These are phyloP conservation scores for Geum urbanum DNA, from an alignment of 306 rosid species.

Conservation along the genomic window DNA sequence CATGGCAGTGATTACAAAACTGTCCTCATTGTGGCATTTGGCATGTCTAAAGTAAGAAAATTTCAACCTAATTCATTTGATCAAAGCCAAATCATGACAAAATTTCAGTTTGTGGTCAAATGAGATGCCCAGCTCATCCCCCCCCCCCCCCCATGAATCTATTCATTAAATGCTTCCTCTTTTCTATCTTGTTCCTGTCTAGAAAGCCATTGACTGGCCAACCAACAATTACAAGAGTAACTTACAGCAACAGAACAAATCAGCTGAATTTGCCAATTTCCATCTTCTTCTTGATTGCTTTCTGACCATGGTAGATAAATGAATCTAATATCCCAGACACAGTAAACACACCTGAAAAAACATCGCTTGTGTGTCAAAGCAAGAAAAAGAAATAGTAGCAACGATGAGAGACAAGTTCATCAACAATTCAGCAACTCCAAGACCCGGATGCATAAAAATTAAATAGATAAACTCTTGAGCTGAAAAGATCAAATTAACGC, in stretches of 20 bases:
- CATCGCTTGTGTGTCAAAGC: constrained; percentile 13
- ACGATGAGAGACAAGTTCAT: neutral
- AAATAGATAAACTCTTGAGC: neutral
- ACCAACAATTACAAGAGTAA: constrained; percentile 30
- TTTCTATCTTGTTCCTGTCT: constrained; percentile 33
- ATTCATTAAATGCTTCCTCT: constrained; percentile 28
- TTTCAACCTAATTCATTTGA: constrained; percentile 18
- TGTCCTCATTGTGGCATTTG: constrained; percentile 10
- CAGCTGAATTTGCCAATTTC: constrained; percentile 85
- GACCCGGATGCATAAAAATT: neutral
- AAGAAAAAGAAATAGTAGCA: neutral
- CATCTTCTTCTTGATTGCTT: constrained; percentile 94
- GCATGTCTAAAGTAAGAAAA: constrained; percentile 16
- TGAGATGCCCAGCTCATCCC: constrained; percentile 22
- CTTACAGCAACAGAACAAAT: constrained; percentile 22
- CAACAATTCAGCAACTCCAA: neutral
- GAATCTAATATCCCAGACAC: constrained; percentile 97
- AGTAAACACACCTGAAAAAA: constrained; percentile 70
- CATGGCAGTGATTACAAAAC: constrained; percentile 11
- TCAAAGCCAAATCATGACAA: constrained; percentile 17
- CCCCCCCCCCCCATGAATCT: constrained; percentile 25
- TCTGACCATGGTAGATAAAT: constrained; percentile 92
- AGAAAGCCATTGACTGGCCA: constrained; percentile 34
- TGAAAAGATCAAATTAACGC: neutral
- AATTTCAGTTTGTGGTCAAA: constrained; percentile 29